Evolutionary conservation across 345 rosid species (phyloP).

Genomic region (Citrus reticulata): DNA sequence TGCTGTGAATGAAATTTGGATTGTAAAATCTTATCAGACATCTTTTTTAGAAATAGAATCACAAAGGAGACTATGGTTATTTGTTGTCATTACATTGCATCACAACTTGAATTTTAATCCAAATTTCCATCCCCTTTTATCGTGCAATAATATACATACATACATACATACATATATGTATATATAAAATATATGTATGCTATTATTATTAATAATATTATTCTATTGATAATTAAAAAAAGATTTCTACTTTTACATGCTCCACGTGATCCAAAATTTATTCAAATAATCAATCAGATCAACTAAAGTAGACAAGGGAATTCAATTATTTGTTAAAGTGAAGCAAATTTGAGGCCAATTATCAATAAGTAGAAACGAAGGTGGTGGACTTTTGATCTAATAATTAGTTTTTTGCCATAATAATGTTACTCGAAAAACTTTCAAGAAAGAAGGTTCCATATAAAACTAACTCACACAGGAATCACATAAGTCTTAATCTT

Average conservation of each 20-base stretch:
- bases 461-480: background rate
- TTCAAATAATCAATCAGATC: background rate
- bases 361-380: too few relatives aligned
- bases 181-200: too few relatives aligned
- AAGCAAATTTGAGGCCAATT: too few relatives aligned
- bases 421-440: too few relatives aligned
- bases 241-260: background rate
- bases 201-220: too few relatives aligned
- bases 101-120: constrained; percentile 2
- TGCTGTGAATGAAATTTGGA: background rate
- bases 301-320: background rate
- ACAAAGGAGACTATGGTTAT: background rate
- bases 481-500: background rate
- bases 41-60: background rate
- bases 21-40: background rate
- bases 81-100: background rate
- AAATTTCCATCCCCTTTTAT: background rate
- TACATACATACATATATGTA: too few relatives aligned
- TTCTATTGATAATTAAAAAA: too few relatives aligned
- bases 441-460: background rate
- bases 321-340: too few relatives aligned
- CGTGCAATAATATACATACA: background rate
- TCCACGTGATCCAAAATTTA: background rate
- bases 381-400: too few relatives aligned
- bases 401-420: too few relatives aligned